Base-by-base conservation (phyloP, 257 asterid species). In the Orobanche coerulescens region DNA sequence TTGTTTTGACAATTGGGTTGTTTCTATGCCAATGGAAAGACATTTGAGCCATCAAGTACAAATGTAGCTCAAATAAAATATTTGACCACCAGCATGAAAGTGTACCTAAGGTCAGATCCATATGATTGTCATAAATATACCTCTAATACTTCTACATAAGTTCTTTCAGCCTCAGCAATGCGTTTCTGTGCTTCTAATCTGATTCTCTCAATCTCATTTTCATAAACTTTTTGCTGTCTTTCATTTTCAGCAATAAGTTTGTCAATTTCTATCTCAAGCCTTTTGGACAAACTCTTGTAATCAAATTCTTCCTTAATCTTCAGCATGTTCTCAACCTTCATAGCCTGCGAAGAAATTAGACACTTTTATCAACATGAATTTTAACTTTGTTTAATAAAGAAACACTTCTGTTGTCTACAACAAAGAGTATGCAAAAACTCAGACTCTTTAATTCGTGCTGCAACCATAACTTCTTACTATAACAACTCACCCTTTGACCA, bases 281-380 rank as follows among this genome's bases (percentile, higher is more conserved):
- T 81, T 71, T 78, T 89, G 43, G 92, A 76, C 79, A 93, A 74
- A 66, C 96, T 89, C 83, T 84, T 93, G 78, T 90, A 93, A 72
- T 93, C 99, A 31, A 81, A 93, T 73, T 93, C 99, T 76, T 93
- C 99, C 78, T 93, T 93, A 53, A 93, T 90, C 79, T 85, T 89
- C 91, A 93, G 82, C 99, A 93, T 93, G 77, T 93, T 93, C 82
- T 89, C 96, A 80, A 93, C 99, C 84, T 90, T 90, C 99, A 93
- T 89, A 30, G 99, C 97, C 99, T 93, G 84, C 42, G 53, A 20
- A 54, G 37, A 72, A 59, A 70, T 51, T 64, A 73, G 67, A 69
- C 25, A 58, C 51, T 54, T 37, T 26, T 31, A 65, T 44, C 19
- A 28, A 57, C 14, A 22, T 13, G 30, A 26, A 47, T 15, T 37